Evolutionary conservation across 345 rosid species (phyloP).

Genomic region (Linum tenue): DNA sequence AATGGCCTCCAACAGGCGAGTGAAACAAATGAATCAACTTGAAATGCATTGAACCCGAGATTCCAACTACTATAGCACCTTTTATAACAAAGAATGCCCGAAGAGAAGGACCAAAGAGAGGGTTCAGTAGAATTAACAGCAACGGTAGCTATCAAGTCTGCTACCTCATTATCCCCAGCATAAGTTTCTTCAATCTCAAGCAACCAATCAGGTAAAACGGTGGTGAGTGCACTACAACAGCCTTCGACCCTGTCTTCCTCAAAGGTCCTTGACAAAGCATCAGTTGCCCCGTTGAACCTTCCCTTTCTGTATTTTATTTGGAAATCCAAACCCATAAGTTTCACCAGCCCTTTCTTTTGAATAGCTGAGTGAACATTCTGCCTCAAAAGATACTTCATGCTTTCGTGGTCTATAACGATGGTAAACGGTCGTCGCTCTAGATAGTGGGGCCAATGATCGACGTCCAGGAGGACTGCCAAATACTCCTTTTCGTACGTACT

Average conservation of each 20-base stretch:
- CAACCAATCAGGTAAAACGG: not conserved
- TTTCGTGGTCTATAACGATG: not conserved
- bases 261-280: not conserved
- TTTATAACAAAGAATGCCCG: not conserved
- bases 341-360: not conserved
- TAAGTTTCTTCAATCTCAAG: not conserved
- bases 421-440: not conserved
- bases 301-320: no score
- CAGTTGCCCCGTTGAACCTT: not conserved
- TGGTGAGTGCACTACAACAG: not conserved
- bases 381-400: not conserved
- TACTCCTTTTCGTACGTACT: not conserved
- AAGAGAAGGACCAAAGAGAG: no score
- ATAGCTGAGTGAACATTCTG: not conserved
- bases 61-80: not conserved
- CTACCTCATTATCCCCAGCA: not conserved
- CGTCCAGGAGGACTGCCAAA: not conserved
- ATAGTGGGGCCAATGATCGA: not conserved
- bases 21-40: not conserved
- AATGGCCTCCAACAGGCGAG: not conserved
- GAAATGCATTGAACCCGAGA: not conserved
- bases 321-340: no score
- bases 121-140: not conserved
- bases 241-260: not conserved
- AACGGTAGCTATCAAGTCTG: not conserved